Base-by-base conservation (phyloP, 192 early-diverging fungal genomes). In the Backusella sp. region DNA sequence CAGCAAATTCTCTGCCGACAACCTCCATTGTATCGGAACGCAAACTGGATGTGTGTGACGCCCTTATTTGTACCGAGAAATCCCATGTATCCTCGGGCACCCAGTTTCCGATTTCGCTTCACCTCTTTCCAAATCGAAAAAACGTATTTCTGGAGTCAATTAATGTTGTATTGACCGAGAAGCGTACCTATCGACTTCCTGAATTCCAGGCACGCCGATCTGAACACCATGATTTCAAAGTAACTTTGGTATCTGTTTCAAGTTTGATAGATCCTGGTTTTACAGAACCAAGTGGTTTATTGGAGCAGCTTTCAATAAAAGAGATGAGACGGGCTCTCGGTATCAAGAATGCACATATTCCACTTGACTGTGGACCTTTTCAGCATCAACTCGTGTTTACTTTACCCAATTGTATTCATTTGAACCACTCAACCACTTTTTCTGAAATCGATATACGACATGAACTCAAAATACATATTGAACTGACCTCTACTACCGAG, bases 21-120 rank as follows among this genome's bases (percentile, higher is more conserved):
- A 59, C 79, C 4, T 80, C 79, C n/a, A 76, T 80, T 21, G 52
- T 74, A 6, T 59, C 73, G 17, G 79, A 80, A 49, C 75, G 79
- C 12, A 71, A 65, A 35, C 35, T 70, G 3, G 39, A 73, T 21
- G 41, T 68, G 0, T 76, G 70, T 44, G 79, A 80, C 14, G 75
- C 76, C 1, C 34, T 23, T 17, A 76, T 80, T 12, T 70, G 49
- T 19, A 35, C 77, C 17, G 79, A 80, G 15, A 80, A 80, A 53
- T 66, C 75, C 0, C 62, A 68, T 4, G 76, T 65, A 1, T 80
- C 79, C 0, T 80, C 79, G 4, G 79, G 79, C 0, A 80, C 79
- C 0, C 71, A 62, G 9, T 70, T 80, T 32, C 75, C 79, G 1
- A 76, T 80, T 42, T 49, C 59, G 12, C 15, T 80, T 23, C 73